Percentiles rank a stretch among this genome's conserved stretches.
Evolutionary conservation across 352 stramenopile species (phyloP).

Genomic region (Phytophthora cryptogea): DNA sequence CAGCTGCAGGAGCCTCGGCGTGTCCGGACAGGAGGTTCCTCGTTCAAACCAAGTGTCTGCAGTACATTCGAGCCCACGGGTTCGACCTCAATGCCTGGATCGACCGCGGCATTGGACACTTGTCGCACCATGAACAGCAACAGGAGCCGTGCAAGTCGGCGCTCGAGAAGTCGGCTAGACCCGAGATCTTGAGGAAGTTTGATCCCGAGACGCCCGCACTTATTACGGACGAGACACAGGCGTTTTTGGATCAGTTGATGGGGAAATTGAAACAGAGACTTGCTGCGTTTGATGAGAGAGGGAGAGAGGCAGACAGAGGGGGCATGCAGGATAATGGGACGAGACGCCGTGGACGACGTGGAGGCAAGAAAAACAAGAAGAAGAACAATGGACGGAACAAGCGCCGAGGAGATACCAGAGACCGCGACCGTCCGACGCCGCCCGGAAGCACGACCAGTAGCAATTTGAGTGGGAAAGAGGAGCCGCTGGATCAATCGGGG

Average conservation of each 20-base stretch:
- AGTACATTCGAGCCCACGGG: slow-evolving; percentile 76
- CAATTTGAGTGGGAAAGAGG: slow-evolving; percentile 24
- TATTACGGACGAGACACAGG: slow-evolving; percentile 49
- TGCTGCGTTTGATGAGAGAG: slow-evolving; percentile 26
- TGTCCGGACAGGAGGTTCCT: slow-evolving; percentile 65
- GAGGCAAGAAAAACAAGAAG: slow-evolving; percentile 44
- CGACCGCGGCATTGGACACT: slow-evolving; percentile 68
- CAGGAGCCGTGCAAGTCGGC: slow-evolving; percentile 29
- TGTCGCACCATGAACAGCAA: slow-evolving; percentile 68
- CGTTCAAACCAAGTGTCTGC: slow-evolving; percentile 72
- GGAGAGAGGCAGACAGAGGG: slow-evolving; percentile 8
- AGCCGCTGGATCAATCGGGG: slow-evolving; percentile 12
- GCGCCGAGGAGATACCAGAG: slow-evolving; percentile 13
- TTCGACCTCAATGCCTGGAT: slow-evolving; percentile 85
- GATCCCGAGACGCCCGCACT: slow-evolving; percentile 33
- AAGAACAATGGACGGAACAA: slow-evolving; percentile 34
- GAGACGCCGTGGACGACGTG: slow-evolving; percentile 26
- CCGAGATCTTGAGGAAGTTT: slow-evolving; percentile 46
- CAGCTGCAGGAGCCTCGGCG: slow-evolving; percentile 7
- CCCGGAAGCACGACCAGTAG: slow-evolving; percentile 15
- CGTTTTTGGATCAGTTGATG: slow-evolving; percentile 44
- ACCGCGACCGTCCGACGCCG: slow-evolving; percentile 14
- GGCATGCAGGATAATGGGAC: slow-evolving; percentile 22
- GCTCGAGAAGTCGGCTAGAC: slow-evolving; percentile 33
- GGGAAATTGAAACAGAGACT: slow-evolving; percentile 32